Evolutionary conservation across 768 basidiomycete species (phyloP).

Genomic region (Leccinum pellstonianum): DNA sequence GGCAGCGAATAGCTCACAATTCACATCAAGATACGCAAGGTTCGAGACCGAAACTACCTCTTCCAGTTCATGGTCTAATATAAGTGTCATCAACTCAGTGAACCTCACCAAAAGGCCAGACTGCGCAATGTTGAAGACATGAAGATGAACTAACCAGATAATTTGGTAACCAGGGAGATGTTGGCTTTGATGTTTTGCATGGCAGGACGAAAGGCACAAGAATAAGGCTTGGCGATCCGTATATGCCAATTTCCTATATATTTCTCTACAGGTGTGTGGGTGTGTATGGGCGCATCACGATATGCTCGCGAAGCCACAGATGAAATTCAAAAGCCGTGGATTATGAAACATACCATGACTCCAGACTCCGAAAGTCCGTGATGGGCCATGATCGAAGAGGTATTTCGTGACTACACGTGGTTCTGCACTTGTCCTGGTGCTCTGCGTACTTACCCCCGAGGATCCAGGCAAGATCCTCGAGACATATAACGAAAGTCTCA

Average conservation of each 20-base stretch:
- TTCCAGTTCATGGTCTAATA: constrained; percentile 5
- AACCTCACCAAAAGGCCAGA: neutral
- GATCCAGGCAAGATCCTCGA: no score
- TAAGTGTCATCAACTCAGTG: neutral
- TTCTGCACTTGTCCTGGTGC: no score
- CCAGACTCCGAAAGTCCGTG: neutral
- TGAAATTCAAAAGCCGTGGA: neutral
- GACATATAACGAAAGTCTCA: no score
- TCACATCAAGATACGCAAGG: neutral
- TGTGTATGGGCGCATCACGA: neutral
- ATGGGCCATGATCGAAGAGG: no score
- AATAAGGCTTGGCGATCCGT: neutral
- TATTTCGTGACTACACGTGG: no score
- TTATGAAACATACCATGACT: neutral
- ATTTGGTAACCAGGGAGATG: neutral
- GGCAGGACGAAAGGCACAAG: neutral
- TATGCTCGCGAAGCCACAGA: neutral
- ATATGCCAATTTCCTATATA: neutral
- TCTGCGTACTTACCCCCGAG: no score
- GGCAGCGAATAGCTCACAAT: neutral
- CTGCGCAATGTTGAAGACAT: neutral
- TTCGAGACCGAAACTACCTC: neutral
- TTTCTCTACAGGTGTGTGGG: neutral
- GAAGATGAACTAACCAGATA: neutral
- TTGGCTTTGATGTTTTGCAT: constrained; percentile 1